Evolutionary conservation across 345 rosid species (phyloP).

Genomic region (Syzygium aqueum): DNA sequence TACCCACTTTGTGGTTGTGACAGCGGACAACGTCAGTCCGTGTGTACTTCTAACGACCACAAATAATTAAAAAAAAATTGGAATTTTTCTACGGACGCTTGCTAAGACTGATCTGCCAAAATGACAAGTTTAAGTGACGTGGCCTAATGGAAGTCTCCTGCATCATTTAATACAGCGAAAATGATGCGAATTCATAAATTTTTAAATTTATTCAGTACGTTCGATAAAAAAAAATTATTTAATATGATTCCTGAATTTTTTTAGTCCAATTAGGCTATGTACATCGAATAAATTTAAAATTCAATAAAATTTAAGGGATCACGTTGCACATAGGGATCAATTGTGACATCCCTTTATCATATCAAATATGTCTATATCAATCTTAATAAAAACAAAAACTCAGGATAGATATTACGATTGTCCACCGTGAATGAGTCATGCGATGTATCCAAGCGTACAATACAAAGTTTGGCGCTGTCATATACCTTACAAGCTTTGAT

Average conservation of each 20-base stretch:
- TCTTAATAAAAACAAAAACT: background rate
- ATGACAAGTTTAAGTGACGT: background rate
- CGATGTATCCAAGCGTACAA: background rate
- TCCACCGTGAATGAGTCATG: background rate
- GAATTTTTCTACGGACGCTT: background rate
- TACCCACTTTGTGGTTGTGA: background rate
- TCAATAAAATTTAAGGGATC: no score
- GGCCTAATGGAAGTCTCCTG: background rate
- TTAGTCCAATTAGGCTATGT: no score
- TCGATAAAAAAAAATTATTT: no score
- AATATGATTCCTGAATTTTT: no score
- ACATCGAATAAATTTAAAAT: no score
- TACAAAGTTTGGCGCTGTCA: background rate
- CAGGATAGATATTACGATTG: background rate
- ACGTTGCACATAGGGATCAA: no score
- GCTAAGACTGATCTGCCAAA: background rate
- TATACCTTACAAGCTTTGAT: background rate
- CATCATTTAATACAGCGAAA: background rate
- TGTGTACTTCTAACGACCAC: background rate
- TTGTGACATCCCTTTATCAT: background rate
- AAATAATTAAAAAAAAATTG: background rate
- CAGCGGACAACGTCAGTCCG: background rate
- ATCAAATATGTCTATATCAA: background rate
- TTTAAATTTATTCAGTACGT: no score
- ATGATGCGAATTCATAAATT: no score